Evolutionary conservation across 805 yeast species (phyloP), one percentile per base, ranked within the genome.

Genomic region (Metschnikowia santaceciliae): DNA sequence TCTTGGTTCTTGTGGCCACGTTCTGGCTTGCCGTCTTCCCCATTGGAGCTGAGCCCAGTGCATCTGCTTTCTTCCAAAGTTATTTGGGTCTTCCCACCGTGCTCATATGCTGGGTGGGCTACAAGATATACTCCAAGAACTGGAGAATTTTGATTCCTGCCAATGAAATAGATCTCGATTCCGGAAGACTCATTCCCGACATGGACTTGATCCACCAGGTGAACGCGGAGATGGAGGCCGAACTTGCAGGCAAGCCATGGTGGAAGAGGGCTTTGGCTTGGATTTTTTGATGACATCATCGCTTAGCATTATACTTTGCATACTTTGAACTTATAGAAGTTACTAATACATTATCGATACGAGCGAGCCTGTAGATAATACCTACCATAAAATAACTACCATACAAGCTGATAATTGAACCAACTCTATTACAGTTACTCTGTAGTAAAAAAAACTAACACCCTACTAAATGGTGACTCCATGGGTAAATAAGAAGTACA

Each of bases 1-100:
- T 59, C 4, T 54, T 58, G 50, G 66, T 65, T 23, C 56, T 65
- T 40, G 60, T 57, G 2, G 61, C 63, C 36, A 67, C 65, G 42
- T 62, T 65, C 56, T 65, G 66, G 66, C 58, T 58, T 36, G 61
- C 65, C 5, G 54, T 63, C 46, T 62, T 57, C 50, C 69, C 69
- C 14, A 53, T 65, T 37, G 74, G 64, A 5, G 45, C 46, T 10
- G 14, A 26, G 34, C 61, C 67, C 4, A 46, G 56, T 20, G 62
- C 65, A 6, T 45, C 55, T n/a, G 52, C 53, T 44, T 64, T 65
- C 49, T 63, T 64, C 57, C 58, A 65, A 43, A 62, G 62, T 50
- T 64, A 62, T 57, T 55, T 65, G 55, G 66, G 67, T 15, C 54
- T 63, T 15, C 55, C 62, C 19, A 58, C 64, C 8, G 57, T 64